Base-by-base conservation (phyloP, 257 asterid species). In the Forsythia viridissima region DNA sequence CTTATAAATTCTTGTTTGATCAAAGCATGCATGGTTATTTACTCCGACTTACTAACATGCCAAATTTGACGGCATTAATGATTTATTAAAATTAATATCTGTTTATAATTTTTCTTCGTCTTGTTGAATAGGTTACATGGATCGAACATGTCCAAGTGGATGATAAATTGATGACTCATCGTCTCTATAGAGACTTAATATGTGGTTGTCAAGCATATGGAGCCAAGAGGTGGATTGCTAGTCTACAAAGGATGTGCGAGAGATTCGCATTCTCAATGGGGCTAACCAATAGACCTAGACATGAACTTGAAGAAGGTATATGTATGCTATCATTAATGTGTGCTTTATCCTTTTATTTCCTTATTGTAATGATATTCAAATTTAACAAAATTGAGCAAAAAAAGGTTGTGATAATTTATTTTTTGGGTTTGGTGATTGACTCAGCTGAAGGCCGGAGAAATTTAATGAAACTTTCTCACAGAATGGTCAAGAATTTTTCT, bases 131-230 rank as follows among this genome's bases (percentile, higher is more conserved):
- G 98, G 89, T 93, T 61, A 88, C 93, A 72, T 94, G 98, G 98
- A 72, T 94, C 5, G 98, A 92, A 67, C 97, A 92, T 76, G 91
- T 92, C 73, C 92, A 94, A 87, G 94, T 92, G 75, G 93, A 91
- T 18, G 97, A 90, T 72, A 90, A 87, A 79, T 67, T 70, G 10
- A 71, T 76, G 52, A 90, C 87, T 67, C 89, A 89, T 80, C 89
- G 86, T 68, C 71, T 92, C 44, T 92, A 85, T 72, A 85, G 90
- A 83, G 94, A 91, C 66, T 51, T 94, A 36, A 82, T 92, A 12
- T 76, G 82, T 46, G 77, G 80, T 70, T 80, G 83, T 70, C 90
- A 85, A 80, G 92, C 97, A 12, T 94, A 85, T 39, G 97, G 98
- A 79, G 97, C 97, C 61, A 90, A 72, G 71, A 75, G 94, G 82